Base-by-base conservation (phyloP, 768 basidiomycete species). In the Favolaschia claudopus region DNA sequence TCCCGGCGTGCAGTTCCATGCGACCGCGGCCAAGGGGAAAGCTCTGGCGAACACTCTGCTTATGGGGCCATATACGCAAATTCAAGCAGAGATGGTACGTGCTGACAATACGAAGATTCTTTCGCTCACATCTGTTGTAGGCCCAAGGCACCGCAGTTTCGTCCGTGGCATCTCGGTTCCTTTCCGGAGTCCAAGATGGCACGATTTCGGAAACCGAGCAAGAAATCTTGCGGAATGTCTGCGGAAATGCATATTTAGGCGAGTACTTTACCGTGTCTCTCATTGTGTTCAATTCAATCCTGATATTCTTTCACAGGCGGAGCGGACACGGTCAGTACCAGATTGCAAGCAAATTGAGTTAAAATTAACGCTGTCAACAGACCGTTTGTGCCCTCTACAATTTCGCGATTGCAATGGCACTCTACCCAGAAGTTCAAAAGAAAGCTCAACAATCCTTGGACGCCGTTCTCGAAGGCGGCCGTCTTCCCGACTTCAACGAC, bases 351-450 rank as follows among this genome's bases (percentile, higher is more conserved):
- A n/a, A n/a, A n/a, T n/a, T n/a, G n/a, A n/a, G n/a, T n/a, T n/a
- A n/a, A n/a, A 37, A 15, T 15, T 37, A 37, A 14, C 36, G n/a
- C n/a, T n/a, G n/a, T 24, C 40, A 19, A 42, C 40, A 77, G 76
- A 75, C 69, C 9, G 69, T 73, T 7, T 68, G 74, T 12, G 56
- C 66, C 25, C 51, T 76, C 2, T 51, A 64, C 6, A 62, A 68
- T 3, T 75, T 74, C 54, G 37, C 74, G 31, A 68, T 74, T 9
- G 69, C 70, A 3, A 72, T 77, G 70, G 58, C 67, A 29, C 55
- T 70, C 17, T 54, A 74, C 43, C 77, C 76, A 10, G 65, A 73
- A 1, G 64, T 75, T 25, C 76, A 76, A 49, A 58, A 34, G 28
- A 64, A 50, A 34, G 67, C 63, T 17, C 76, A 76, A 39, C 45